phyloP scores from a whole-genome alignment of 306 rosid genomes.

The Betula pendula region DNA sequence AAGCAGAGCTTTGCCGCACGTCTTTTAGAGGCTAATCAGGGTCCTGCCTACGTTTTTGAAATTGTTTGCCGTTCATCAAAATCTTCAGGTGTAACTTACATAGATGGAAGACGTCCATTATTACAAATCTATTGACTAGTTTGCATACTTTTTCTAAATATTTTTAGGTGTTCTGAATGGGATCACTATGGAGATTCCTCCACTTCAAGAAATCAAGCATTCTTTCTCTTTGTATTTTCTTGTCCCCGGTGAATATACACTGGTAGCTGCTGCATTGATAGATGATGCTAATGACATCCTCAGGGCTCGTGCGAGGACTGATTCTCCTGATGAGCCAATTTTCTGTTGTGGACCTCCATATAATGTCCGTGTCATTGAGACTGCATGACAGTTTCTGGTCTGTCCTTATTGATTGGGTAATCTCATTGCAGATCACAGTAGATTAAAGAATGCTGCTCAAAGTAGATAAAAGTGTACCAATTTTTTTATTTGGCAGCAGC shows the following conservation, averaged over 20 bases:
- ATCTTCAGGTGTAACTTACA: background rate
- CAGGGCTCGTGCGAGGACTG: conserved; percentile 75
- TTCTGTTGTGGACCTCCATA: conserved; percentile 95
- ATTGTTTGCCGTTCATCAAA: background rate
- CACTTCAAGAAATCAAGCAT: conserved; percentile 70
- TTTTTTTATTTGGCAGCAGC: conserved; percentile 26
- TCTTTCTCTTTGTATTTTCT: conserved; percentile 85
- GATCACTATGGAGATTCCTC: conserved; percentile 74
- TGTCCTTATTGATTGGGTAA: background rate
- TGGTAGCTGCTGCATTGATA: conserved; percentile 77
- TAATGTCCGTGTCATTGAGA: conserved; percentile 71
- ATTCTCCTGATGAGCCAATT: conserved; percentile 73
- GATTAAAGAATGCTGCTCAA: conserved; percentile 22
- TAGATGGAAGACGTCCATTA: background rate
- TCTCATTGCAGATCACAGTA: background rate
- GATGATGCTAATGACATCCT: conserved; percentile 81
- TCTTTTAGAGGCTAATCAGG: background rate
- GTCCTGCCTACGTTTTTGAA: conserved; percentile 4
- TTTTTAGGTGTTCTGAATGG: conserved; percentile 72
- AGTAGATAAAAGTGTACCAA: conserved; percentile 15
- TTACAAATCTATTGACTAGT: background rate
- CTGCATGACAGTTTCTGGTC: conserved; percentile 35
- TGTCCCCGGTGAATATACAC: conserved; percentile 88
- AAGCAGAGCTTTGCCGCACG: background rate
- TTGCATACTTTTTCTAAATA: background rate